Base-by-base conservation (phyloP, 2,329 filamentous ascomycete genomes). In the Ustilaginoidea virens region DNA sequence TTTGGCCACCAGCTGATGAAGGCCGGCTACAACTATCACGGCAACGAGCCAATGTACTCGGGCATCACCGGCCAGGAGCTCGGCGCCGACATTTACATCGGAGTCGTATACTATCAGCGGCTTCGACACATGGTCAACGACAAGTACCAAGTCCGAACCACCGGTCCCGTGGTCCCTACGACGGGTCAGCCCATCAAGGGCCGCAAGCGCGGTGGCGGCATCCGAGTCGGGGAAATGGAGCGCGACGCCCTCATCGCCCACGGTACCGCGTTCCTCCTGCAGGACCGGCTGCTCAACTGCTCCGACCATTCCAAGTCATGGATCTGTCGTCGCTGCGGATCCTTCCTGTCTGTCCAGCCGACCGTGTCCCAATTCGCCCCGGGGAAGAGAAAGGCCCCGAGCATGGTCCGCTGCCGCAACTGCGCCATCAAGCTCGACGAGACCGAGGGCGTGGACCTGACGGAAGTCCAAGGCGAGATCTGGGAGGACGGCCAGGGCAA, bases 61-160 rank as follows among this genome's bases (percentile, higher is more conserved):
- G 90, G 90, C 23, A 87, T 96, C 51, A 98, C 90, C 0, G 90
- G 90, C 36, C 75, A 92, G 51, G 87, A 96, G 54, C 75, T 98
- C 23, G 75, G 76, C 13, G 87, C 85, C 5, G 90, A 98, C 50
- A 96, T 98, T 47, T 98, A 92, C 59, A 73, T 96, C 34, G 90
- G 90, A 26, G 76, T 94, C 8, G 90, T 98, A 36, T 96, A 96
- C 66, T 98, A 98, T 65, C 90, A 98, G 58, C 77, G 90, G 53
- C 69, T 98, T 36, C 70, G 90, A 52, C 90, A 98, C 75, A 98
- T 98, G 90, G 90, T 98, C 32, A 96, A 94, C 69, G 90, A 98
- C 58, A 98, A 98, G 58, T 98, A 81, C 66, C 90, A 98, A 55
- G 90, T 96, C 32, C 76, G 90, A 55, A 96, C 90, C 3, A 96